Percentiles rank a stretch among this genome's conserved stretches.
Evolutionary conservation across 2,329 filamentous ascomycete genomes (phyloP).

Genomic region (Thelonectria discophora): DNA sequence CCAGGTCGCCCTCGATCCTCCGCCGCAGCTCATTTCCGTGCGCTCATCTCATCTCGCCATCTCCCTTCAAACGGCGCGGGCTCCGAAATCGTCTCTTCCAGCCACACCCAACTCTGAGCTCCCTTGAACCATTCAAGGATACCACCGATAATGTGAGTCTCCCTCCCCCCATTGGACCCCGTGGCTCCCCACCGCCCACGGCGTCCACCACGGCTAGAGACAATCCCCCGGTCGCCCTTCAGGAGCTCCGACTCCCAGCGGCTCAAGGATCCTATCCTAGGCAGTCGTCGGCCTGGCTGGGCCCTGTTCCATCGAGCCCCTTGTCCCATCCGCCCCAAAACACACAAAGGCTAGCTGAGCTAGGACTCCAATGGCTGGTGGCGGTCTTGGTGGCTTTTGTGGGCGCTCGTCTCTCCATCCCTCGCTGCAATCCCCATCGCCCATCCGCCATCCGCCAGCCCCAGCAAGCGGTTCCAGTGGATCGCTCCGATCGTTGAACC

Average conservation of each 20-base stretch:
- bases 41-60: background rate
- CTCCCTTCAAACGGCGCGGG: conserved; percentile 13
- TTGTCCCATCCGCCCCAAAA: conserved; percentile 23
- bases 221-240: conserved; percentile 19
- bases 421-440: conserved; percentile 15
- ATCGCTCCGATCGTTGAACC: conserved; percentile 40
- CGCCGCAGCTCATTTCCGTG: background rate
- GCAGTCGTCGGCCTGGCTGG: conserved; percentile 19
- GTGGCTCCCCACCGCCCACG: conserved; percentile 30
- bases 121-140: conserved; percentile 28
- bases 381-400: conserved; percentile 30
- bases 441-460: conserved; percentile 11
- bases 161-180: conserved; percentile 28
- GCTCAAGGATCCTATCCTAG: conserved; percentile 24
- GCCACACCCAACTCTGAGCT: conserved; percentile 32
- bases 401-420: conserved; percentile 23
- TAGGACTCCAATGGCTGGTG: conserved; percentile 38
- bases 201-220: conserved; percentile 29
- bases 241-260: conserved; percentile 30
- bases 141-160: conserved; percentile 29
- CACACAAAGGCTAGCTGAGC: conserved; percentile 23
- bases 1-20: background rate
- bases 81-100: conserved; percentile 26
- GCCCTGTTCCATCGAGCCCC: conserved; percentile 18
- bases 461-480: conserved; percentile 31